Conservation (phyloP, 495 filamentous ascomycete species). For the Jackrogersella minutella region DNA sequence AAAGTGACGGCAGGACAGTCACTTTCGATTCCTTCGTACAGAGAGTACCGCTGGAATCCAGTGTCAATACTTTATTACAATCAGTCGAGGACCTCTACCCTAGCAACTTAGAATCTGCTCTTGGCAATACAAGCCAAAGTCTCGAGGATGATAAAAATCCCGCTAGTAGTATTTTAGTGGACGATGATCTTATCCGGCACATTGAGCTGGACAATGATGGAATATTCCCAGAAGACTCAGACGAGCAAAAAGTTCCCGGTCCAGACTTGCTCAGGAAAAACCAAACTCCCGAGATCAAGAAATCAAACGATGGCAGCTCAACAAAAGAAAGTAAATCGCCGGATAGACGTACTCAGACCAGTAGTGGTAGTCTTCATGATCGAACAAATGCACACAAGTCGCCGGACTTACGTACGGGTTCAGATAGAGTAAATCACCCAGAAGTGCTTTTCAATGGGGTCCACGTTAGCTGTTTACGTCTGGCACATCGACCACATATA, state of each 20-base stretch:
- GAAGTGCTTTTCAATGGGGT: conserved; percentile 30
- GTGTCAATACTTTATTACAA: conserved; percentile 77
- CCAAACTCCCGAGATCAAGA: not conserved
- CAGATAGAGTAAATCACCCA: conserved; percentile 2
- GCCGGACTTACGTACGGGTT: not conserved
- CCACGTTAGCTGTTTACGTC: conserved; percentile 39
- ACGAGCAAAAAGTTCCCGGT: conserved; percentile 56
- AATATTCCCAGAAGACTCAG: conserved; percentile 59
- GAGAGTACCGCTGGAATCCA: conserved; percentile 58
- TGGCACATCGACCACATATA: conserved; percentile 18
- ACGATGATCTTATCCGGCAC: conserved; percentile 55
- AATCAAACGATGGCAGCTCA: not conserved
- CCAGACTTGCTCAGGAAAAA: conserved; percentile 13
- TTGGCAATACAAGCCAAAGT: conserved; percentile 47
- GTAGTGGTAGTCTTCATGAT: not conserved
- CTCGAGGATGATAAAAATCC: conserved; percentile 38
- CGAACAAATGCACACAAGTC: not conserved
- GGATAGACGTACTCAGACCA: not conserved
- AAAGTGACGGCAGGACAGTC: conserved; percentile 54
- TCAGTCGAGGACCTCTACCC: conserved; percentile 88
- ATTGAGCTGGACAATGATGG: conserved; percentile 50
- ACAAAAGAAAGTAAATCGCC: conserved; percentile 2
- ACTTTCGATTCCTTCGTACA: conserved; percentile 72
- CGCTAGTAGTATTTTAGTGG: conserved; percentile 51
- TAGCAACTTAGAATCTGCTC: conserved; percentile 64